Base-by-base conservation (phyloP, 73 alveolate species). In the Halteria grandinella region DNA sequence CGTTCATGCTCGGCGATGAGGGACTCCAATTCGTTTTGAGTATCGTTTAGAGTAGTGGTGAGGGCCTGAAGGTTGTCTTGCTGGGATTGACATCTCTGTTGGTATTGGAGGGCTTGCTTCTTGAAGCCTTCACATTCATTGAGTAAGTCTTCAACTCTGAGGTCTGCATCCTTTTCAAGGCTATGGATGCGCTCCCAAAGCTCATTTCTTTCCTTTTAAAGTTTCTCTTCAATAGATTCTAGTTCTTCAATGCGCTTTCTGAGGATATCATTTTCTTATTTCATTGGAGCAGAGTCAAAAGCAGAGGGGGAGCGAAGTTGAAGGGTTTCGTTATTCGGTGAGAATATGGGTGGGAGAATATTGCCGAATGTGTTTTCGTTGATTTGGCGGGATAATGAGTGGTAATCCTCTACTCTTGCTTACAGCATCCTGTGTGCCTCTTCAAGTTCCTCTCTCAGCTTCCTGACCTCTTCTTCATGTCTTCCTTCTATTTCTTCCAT, bases 1-100 rank as follows among this genome's bases (percentile, higher is more conserved):
- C 31, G 39, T 32, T 66, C 80, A 47, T 66, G 80, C 31, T 66
- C 80, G 47, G 32, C 47, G 5, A 66, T 66, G 25, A 66, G 28
- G 18, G 43, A 36, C 34, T 66, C 80, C 21, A 66, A 27, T 66
- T 66, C 80, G 43, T 66, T 27, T 41, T 66, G 34, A 25, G 80
- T 66, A 25, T 66, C 80, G 47, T 66, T 66, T 24, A 66, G 21
- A 11, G 80, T 66, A 15, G 43, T 10, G 15, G 57, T 15, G 43
- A 66, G 32, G 10, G 80, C 47, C 29, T 14, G 17, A 4, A 66
- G 47, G 69, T 66, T 66, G 24, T 66, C 80, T 25, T 66, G 47
- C 14, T 45, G 69, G 2, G 66, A 12, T 36, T 66, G 43, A 15
- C 43, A 3, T 66, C 66, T 14, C n/a, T 10, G 29, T 6, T 44